These are phyloP conservation scores for Microsporum ferrugineum DNA, from an alignment of 2,329 filamentous ascomycete genomes.

Conservation along the genomic window DNA sequence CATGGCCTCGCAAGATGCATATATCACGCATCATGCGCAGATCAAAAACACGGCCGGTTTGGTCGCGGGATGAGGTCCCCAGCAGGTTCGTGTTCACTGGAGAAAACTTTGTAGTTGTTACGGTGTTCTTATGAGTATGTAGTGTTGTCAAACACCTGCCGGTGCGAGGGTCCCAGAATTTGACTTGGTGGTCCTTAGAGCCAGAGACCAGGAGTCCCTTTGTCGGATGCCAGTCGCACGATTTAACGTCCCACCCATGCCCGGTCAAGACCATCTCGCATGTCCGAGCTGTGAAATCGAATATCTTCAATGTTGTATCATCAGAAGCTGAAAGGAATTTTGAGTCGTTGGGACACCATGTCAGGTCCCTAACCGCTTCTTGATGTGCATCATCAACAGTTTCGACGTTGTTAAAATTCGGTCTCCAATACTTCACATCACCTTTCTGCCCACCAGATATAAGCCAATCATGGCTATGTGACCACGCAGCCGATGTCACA, in stretches of 20 bases:
- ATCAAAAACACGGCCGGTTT: constrained; percentile 87
- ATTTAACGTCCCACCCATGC: constrained; percentile 97
- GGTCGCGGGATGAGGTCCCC: constrained; percentile 84
- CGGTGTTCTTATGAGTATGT: constrained; percentile 93
- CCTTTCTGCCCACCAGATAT: constrained; percentile 92
- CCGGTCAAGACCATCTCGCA: constrained; percentile 77
- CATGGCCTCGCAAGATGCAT: constrained; percentile 80
- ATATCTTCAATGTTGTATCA: constrained; percentile 86
- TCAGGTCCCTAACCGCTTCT: constrained; percentile 79
- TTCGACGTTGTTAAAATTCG: constrained; percentile 98
- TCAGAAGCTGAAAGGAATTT: constrained; percentile 96
- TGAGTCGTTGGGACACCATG: constrained; percentile 84
- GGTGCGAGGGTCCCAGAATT: constrained; percentile 94
- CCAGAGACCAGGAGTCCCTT: constrained; percentile 91
- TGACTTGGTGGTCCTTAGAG: constrained; percentile 94
- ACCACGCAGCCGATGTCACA: constrained; percentile 50
- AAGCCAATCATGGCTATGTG: constrained; percentile 93
- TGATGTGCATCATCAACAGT: constrained; percentile 74
- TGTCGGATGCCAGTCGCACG: constrained; percentile 91
- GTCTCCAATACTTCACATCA: constrained; percentile 95
- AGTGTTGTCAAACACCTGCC: constrained; percentile 83
- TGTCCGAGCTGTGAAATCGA: constrained; percentile 79
- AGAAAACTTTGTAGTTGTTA: constrained; percentile 87
- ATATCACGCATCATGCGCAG: constrained; percentile 98
- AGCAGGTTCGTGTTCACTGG: constrained; percentile 71